Base-by-base conservation (phyloP, 2,329 filamentous ascomycete species). In the Xylariales sp. region DNA sequence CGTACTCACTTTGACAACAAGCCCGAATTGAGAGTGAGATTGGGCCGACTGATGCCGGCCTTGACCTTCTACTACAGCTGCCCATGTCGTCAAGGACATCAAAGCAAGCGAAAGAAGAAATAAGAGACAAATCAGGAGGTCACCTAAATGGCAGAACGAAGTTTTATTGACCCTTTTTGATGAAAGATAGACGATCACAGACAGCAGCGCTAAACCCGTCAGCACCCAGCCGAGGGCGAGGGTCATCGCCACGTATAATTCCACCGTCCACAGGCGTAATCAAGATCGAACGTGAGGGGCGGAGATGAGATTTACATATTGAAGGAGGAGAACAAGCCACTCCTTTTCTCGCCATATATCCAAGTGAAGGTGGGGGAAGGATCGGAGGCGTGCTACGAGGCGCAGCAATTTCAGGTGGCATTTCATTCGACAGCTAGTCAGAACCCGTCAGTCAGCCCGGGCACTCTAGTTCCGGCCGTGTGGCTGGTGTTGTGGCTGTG, bases 11-110 rank as follows among this genome's bases (percentile, higher is more conserved):
- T 58, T 66, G 2, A 58, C 57, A 10, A 66, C 23, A 30, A 50
- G 64, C 14, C 62, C 64, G 28, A 62, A 36, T 6, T 66, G 57
- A 7, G 64, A 66, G 39, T 30, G 64, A 62, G 64, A 52, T 16
- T 66, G 50, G 10, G 43, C 53, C 3, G 58, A 54, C 41, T 62
- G 50, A 39, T 66, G 64, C 14, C 12, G 43, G 7, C 64, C 64
- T 50, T 66, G 64, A 23, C 64, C 64, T 53, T 66, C 50, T 30
- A 46, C 53, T 18, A 66, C 43, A 23, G 62, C 58, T n/a, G 64
- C 64, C 64, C 64, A 66, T 2, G 64, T 57, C 28, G 64, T 66
- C 30, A 62, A 3, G 34, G 34, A 54, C 64, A 66, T 66, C 12
- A 66, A 39, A 14, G 28, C 58, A 36, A 66, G 52, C 23, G 64